Conservation (phyloP, 2,329 filamentous ascomycete genomes). For the Neobulgaria alba region DNA sequence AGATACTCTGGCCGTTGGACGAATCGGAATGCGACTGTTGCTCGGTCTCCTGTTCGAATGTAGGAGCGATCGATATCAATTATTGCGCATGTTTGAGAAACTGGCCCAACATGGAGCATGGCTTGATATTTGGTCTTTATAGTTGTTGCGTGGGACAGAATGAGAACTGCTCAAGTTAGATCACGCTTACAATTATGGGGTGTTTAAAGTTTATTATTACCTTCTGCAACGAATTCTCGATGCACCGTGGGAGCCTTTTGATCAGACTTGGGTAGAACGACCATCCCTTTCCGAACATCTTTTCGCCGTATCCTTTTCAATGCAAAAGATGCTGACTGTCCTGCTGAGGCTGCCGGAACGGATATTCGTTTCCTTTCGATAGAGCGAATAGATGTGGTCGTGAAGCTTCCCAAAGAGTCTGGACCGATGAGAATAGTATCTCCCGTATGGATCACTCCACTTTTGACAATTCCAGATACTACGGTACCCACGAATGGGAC, state of each 20-base stretch:
- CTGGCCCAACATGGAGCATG: conserved; percentile 93
- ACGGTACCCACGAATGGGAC: conserved; percentile 96
- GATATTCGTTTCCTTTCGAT: conserved; percentile 91
- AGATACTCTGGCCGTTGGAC: conserved; percentile 91
- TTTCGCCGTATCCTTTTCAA: conserved; percentile 79
- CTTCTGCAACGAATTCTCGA: conserved; percentile 70
- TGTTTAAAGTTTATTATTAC: conserved; percentile 31
- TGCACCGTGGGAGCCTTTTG: conserved; percentile 62
- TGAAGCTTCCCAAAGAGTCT: conserved; percentile 84
- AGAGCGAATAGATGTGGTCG: conserved; percentile 74
- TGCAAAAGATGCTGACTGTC: conserved; percentile 88
- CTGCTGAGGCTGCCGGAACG: conserved; percentile 80
- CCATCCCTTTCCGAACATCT: conserved; percentile 96
- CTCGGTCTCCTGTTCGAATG: conserved; percentile 90
- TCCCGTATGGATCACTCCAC: conserved; percentile 80
- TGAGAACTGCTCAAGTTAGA: conserved; percentile 54
- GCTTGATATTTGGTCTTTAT: conserved; percentile 97
- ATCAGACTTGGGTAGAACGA: conserved; percentile 79
- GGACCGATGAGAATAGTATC: conserved; percentile 85
- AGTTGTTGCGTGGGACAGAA: conserved; percentile 90
- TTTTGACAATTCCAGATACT: conserved; percentile 86
- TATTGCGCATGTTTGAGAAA: conserved; percentile 92
- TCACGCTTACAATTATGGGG: conserved; percentile 1
- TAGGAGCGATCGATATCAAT: conserved; percentile 96
- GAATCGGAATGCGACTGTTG: conserved; percentile 88